phyloP scores from a whole-genome alignment of 1,139 yeast species.

The Taphrina communis region DNA sequence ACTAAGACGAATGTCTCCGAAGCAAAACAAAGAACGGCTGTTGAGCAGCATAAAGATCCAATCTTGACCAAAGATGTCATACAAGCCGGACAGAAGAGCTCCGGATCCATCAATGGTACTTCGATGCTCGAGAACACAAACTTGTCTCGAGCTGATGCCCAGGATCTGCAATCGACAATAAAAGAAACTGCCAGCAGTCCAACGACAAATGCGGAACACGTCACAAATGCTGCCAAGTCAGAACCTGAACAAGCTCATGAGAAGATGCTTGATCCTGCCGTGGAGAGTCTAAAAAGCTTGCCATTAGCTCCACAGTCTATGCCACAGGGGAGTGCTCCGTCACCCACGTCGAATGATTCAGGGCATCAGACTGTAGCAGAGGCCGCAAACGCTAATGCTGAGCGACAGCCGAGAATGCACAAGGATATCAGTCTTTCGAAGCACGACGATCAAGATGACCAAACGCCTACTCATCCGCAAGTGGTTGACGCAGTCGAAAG shows the following conservation, averaged over 20 bases:
- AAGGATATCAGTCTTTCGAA: not conserved
- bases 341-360: not conserved
- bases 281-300: not conserved
- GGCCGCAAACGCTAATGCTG: not conserved
- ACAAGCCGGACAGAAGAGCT: conserved; percentile 6
- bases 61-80: conserved; percentile 2
- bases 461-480: not conserved
- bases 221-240: conserved; percentile 12
- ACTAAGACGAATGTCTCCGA: not conserved
- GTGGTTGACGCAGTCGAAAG: not conserved
- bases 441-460: not conserved
- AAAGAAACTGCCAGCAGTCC: not conserved
- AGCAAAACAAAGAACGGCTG: not conserved
- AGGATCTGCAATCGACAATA: not conserved
- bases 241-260: not conserved
- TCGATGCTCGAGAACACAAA: not conserved
- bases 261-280: conserved; percentile 2
- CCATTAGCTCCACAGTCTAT: not conserved
- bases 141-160: not conserved
- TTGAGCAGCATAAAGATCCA: conserved; percentile 11
- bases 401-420: not conserved
- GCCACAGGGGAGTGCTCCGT: not conserved
- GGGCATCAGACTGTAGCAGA: conserved; percentile 1
- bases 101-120: not conserved
- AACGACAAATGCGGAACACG: not conserved